These are phyloP conservation scores for Lachnellula suecica DNA, from an alignment of 2,329 filamentous ascomycete species.

Conservation along the genomic window DNA sequence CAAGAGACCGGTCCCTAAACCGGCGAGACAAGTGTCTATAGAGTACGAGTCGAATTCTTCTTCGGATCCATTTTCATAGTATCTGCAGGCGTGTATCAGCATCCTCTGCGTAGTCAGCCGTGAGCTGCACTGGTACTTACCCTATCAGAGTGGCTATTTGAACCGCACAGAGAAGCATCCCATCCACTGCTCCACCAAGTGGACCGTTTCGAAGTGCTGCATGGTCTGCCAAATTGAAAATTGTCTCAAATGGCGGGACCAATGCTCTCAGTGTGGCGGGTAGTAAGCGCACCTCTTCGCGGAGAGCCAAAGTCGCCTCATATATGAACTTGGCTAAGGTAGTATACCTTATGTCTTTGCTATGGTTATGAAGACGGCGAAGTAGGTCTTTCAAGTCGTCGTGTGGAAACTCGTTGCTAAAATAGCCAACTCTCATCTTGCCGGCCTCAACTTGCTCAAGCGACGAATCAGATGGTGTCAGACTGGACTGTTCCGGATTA, in stretches of 20 bases:
- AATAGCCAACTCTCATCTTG: constrained; percentile 40
- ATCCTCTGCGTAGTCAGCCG: not conserved
- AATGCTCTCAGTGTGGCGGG: constrained; percentile 28
- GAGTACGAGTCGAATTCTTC: constrained; percentile 21
- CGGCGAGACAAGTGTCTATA: constrained; percentile 35
- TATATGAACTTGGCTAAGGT: constrained; percentile 41
- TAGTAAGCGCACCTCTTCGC: constrained; percentile 38
- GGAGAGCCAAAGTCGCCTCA: constrained; percentile 39
- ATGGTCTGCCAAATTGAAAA: constrained; percentile 36
- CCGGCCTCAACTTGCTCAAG: not conserved
- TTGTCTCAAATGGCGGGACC: constrained; percentile 38
- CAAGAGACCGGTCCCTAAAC: constrained; percentile 46
- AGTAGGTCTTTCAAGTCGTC: constrained; percentile 42
- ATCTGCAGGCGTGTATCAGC: constrained; percentile 21
- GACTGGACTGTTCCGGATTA: not conserved
- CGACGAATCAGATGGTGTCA: not conserved
- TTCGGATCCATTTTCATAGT: constrained; percentile 30
- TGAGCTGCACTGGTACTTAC: constrained; percentile 32
- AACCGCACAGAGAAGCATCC: constrained; percentile 40
- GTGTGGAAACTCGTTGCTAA: constrained; percentile 48
- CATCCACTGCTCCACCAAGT: constrained; percentile 44
- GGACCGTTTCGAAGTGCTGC: constrained; percentile 38
- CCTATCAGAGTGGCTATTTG: constrained; percentile 44
- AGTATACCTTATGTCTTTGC: constrained; percentile 38
- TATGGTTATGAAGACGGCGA: constrained; percentile 39